Percentiles rank a stretch among this genome's conserved stretches.
phyloP scores from a whole-genome alignment of 129 eudicot species.

The Centrapalus pauciflorus region DNA sequence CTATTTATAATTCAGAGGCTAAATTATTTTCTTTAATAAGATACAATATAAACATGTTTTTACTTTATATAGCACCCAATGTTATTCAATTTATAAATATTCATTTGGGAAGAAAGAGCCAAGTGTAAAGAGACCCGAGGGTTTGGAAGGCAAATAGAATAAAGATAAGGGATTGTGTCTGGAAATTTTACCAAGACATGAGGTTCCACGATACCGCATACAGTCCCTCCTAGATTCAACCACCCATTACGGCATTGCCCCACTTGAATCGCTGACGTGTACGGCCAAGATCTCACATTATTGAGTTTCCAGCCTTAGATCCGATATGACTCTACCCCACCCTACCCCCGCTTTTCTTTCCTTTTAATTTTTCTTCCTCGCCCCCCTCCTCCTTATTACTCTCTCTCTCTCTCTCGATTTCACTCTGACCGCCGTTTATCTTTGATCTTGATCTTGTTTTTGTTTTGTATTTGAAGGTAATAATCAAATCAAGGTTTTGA shows the following conservation, averaged over 20 bases:
- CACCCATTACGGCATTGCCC: too few species aligned
- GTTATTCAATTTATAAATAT: too few species aligned
- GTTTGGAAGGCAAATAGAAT: not conserved
- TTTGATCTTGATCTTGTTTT: slow-evolving; percentile 1
- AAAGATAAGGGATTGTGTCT: not conserved
- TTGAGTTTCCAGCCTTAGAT: slow-evolving; percentile 23
- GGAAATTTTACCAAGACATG: not conserved
- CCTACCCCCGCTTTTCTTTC: slow-evolving; percentile 14
- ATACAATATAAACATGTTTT: too few species aligned
- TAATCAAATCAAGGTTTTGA: not conserved
- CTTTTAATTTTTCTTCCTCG: slow-evolving; percentile 12
- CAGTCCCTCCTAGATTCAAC: slow-evolving; percentile 17
- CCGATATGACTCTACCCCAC: slow-evolving; percentile 9
- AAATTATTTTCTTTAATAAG: too few species aligned
- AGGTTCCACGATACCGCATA: slow-evolving; percentile 1
- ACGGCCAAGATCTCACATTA: slow-evolving; percentile 42
- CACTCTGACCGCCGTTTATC: slow-evolving; percentile 1
- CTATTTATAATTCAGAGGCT: too few species aligned
- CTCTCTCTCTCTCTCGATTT: slow-evolving; percentile 19
- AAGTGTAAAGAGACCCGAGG: too few species aligned
- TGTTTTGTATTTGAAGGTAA: not conserved
- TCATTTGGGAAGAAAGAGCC: too few species aligned
- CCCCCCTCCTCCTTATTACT: not conserved
- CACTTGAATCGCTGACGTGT: slow-evolving; percentile 44
- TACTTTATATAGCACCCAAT: too few species aligned